phyloP scores from a whole-genome alignment of 2,329 filamentous ascomycete genomes.

The Stromatinia cepivora region DNA sequence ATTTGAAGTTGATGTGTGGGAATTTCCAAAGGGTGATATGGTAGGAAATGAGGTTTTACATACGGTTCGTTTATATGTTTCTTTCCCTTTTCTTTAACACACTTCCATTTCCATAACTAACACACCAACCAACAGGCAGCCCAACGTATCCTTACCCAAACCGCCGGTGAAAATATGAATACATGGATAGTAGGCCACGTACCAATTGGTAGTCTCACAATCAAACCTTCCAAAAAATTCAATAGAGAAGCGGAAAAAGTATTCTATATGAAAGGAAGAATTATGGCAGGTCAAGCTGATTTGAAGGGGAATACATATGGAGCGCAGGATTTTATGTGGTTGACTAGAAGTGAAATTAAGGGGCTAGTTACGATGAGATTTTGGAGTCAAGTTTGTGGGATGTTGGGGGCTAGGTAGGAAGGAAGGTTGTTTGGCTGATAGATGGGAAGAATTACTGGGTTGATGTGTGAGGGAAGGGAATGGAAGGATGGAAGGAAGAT shows the following conservation, averaged over 20 bases:
- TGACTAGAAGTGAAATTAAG: slow-evolving; percentile 84
- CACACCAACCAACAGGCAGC: slow-evolving; percentile 62
- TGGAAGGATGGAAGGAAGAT: background rate
- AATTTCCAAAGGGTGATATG: slow-evolving; percentile 74
- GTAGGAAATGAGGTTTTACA: slow-evolving; percentile 74
- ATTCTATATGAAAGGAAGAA: slow-evolving; percentile 95
- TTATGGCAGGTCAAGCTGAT: slow-evolving; percentile 95
- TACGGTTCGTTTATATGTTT: slow-evolving; percentile 59
- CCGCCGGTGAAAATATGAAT: slow-evolving; percentile 94
- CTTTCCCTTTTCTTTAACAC: background rate
- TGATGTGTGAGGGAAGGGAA: background rate
- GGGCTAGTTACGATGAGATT: slow-evolving; percentile 66
- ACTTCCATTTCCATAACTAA: background rate
- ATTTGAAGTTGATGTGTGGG: slow-evolving; percentile 64
- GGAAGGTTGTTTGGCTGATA: background rate
- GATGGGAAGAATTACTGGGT: background rate
- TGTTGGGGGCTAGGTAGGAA: slow-evolving; percentile 72
- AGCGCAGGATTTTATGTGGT: slow-evolving; percentile 84
- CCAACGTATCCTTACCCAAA: slow-evolving; percentile 71
- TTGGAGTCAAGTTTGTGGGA: slow-evolving; percentile 74
- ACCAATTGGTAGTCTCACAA: slow-evolving; percentile 77
- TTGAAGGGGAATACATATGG: slow-evolving; percentile 70
- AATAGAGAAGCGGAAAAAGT: slow-evolving; percentile 69
- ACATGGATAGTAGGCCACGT: slow-evolving; percentile 94
- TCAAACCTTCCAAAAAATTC: slow-evolving; percentile 50